Evolutionary conservation across 805 yeast genomes (phyloP), one percentile per base, ranked within the genome.

Genomic region (Scheffersomyces amazonensis): DNA sequence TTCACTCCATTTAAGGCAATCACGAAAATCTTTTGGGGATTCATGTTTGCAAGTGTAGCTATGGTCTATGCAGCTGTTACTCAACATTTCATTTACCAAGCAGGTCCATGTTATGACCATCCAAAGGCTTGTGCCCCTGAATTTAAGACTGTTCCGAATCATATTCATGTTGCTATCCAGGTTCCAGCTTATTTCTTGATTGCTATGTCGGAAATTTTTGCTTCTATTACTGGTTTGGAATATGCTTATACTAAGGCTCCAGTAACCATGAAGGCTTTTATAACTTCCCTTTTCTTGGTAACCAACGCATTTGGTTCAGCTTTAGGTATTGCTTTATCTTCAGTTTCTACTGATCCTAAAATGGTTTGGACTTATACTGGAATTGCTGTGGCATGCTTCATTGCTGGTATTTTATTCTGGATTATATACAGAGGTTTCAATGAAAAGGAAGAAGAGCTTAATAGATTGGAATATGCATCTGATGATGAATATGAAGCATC

Each of bases 201-300:
- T 58, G 90, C 85, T 11, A 54, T 82, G 38, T 76, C 88, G 15
- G 95, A 85, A 61, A 83, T 84, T 48, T 74, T 85, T 50, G 88
- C 89, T 21, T 81, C 85, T 39, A 76, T 83, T 50, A 83, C 91
- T 17, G 91, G 90, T 50, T 74, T 82, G 48, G 91, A 85, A 65
- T 83, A 82, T 55, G 93, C 95, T 12, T 85, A 82, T 65, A 79
- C 88, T 23, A 81, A 84, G 65, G 90, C 91, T 3, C 91, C 91
- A 30, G 71, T 71, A 5, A 64, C 73, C 34, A 78, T 79, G 83
- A 78, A 77, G 58, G 74, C 83, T 11, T 74, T 79, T 53, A 72
- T 79, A 50, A 78, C 78, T 77, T 71, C 81, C 12, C 44, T 79
- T 34, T 83, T 80, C 69, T 69, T 85, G 53, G 64, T 85, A 41